A percentile compares a stretch with the other conserved stretches of the same genome.
These are phyloP conservation scores for Boehmeria nivea DNA, from an alignment of 306 rosid genomes.

Conservation along the genomic window DNA sequence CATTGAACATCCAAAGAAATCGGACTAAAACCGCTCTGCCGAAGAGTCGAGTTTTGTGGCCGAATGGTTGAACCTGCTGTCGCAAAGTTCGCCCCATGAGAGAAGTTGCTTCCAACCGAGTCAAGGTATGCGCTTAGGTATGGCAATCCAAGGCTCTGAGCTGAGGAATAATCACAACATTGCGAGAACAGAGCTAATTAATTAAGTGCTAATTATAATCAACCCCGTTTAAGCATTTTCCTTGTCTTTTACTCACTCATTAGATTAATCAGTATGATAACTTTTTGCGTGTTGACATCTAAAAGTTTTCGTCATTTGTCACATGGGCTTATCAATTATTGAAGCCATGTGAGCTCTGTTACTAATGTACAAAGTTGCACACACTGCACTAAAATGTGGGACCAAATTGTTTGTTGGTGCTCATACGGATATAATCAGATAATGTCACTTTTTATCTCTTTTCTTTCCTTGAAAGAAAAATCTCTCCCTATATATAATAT, in stretches of 20 bases:
- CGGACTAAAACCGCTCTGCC: constrained; percentile 67
- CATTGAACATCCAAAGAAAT: constrained; percentile 58
- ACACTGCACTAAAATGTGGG: constrained; percentile 5
- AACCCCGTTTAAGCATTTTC: too few relatives aligned
- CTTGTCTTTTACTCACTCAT: too few relatives aligned
- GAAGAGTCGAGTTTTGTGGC: constrained; percentile 53
- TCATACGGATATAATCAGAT: not conserved
- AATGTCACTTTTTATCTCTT: not conserved
- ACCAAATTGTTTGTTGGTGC: constrained; percentile 2
- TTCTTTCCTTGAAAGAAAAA: not conserved
- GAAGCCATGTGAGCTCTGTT: too few relatives aligned
- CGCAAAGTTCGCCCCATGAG: constrained; percentile 70
- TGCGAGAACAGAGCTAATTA: too few relatives aligned
- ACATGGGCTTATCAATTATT: too few relatives aligned
- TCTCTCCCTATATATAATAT: not conserved
- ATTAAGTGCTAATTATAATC: too few relatives aligned
- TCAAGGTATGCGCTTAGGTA: constrained; percentile 62
- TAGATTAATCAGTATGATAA: too few relatives aligned
- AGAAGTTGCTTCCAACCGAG: constrained; percentile 65
- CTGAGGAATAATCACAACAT: constrained; percentile 18
- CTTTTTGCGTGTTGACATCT: too few relatives aligned
- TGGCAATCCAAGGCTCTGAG: constrained; percentile 45
- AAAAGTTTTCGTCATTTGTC: too few relatives aligned
- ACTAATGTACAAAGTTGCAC: too few relatives aligned
- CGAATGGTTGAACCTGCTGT: constrained; percentile 69